Percentiles rank a stretch among this genome's conserved stretches.
Evolutionary conservation across 495 filamentous ascomycete genomes (phyloP).

Genomic region (Viridothelium virens): DNA sequence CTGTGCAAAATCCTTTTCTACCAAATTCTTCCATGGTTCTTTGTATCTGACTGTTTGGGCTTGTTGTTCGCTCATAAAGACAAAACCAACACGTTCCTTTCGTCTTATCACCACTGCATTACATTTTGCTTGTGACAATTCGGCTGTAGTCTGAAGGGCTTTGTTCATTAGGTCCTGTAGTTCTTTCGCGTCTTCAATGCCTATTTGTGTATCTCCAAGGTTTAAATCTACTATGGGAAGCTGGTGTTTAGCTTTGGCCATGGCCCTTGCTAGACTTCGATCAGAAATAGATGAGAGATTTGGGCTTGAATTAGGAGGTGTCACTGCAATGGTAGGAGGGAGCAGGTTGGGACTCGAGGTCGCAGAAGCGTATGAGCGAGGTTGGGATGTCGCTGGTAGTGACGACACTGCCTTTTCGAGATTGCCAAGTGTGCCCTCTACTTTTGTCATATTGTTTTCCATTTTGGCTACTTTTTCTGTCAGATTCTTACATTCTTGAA

Average conservation of each 20-base stretch:
- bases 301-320: slow-evolving; percentile 1
- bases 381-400: not conserved
- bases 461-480: not conserved
- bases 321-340: not conserved
- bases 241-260: not conserved
- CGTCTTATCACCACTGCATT: not conserved
- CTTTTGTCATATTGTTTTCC: not conserved
- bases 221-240: not conserved
- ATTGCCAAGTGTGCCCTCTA: too few relatives aligned
- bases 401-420: not conserved
- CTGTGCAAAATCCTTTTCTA: slow-evolving; percentile 1
- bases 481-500: slow-evolving; percentile 1
- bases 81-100: slow-evolving; percentile 1
- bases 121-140: too few relatives aligned
- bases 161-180: slow-evolving; percentile 1
- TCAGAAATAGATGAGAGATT: slow-evolving; percentile 1
- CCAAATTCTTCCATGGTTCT: slow-evolving; percentile 1
- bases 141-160: not conserved
- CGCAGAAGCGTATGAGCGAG: not conserved
- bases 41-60: not conserved
- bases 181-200: not conserved
- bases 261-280: not conserved
- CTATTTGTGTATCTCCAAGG: slow-evolving; percentile 1
- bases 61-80: slow-evolving; percentile 1
- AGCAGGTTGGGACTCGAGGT: not conserved